Evolutionary conservation across 306 rosid species (phyloP).

Genomic region (Mucuna pruriens): DNA sequence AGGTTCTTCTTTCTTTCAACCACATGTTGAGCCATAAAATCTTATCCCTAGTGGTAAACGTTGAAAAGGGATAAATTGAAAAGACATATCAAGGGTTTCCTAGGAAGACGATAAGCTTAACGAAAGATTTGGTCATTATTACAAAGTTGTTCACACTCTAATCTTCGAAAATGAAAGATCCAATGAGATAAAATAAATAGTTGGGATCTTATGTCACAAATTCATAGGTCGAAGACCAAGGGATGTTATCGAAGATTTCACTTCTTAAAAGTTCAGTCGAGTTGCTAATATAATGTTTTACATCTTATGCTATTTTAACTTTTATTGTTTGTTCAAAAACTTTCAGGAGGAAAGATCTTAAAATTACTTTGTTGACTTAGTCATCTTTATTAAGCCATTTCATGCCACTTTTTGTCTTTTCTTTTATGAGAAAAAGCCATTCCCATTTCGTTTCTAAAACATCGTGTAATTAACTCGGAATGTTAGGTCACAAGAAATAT

Average conservation of each 20-base stretch:
- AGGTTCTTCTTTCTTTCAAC: slow-evolving; percentile 21
- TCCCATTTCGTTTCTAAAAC: slow-evolving; percentile 29
- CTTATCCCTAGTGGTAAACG: slow-evolving; percentile 42
- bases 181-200: background rate
- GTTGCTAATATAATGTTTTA: slow-evolving; percentile 10
- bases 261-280: slow-evolving; percentile 50
- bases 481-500: too few relatives aligned
- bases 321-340: background rate
- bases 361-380: slow-evolving; percentile 36
- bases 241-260: slow-evolving; percentile 47
- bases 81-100: slow-evolving; percentile 20
- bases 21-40: slow-evolving; percentile 36
- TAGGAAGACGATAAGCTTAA: slow-evolving; percentile 47
- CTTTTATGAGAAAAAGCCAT: slow-evolving; percentile 41
- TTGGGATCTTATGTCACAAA: slow-evolving; percentile 34
- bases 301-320: slow-evolving; percentile 9
- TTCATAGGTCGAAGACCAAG: slow-evolving; percentile 39
- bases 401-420: slow-evolving; percentile 39
- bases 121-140: slow-evolving; percentile 26
- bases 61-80: slow-evolving; percentile 19
- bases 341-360: slow-evolving; percentile 13
- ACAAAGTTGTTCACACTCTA: slow-evolving; percentile 2
- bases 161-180: slow-evolving; percentile 17
- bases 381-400: slow-evolving; percentile 37
- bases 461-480: slow-evolving; percentile 20